These are phyloP conservation scores for Coriaria nepalensis DNA, from an alignment of 306 rosid genomes.

Conservation along the genomic window DNA sequence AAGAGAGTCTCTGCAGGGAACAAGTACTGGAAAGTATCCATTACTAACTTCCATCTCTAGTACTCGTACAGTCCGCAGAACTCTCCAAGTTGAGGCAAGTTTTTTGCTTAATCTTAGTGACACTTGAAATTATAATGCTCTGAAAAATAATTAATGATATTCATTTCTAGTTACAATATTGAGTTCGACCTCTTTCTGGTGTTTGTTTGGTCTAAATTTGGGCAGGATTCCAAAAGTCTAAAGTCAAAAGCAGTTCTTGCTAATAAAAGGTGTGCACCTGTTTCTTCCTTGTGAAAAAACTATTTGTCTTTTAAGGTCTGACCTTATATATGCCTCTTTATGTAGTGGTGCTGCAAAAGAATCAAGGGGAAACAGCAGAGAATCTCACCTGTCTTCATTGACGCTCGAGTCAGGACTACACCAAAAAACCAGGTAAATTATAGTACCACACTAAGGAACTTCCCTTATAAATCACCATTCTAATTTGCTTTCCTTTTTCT, in stretches of 20 bases:
- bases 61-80: constrained; percentile 12
- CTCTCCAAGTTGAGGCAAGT: constrained; percentile 36
- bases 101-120: not conserved
- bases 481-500: constrained; percentile 9
- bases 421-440: constrained; percentile 33
- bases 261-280: constrained; percentile 32
- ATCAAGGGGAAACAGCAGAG: constrained; percentile 20
- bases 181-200: not conserved
- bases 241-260: constrained; percentile 21
- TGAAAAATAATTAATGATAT: too few species aligned
- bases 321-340: constrained; percentile 15
- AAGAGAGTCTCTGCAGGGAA: constrained; percentile 26
- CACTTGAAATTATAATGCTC: not conserved
- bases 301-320: constrained; percentile 10
- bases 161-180: not conserved
- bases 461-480: constrained; percentile 3
- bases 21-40: constrained; percentile 14
- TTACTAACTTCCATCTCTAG: constrained; percentile 20
- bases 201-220: not conserved
- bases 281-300: constrained; percentile 11
- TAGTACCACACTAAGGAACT: constrained; percentile 7
- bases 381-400: constrained; percentile 18
- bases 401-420: constrained; percentile 29
- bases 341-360: constrained; percentile 23
- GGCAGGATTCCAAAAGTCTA: constrained; percentile 35